phyloP scores from a whole-genome alignment of 2,329 filamentous ascomycete species.

The Microsporum canis region DNA sequence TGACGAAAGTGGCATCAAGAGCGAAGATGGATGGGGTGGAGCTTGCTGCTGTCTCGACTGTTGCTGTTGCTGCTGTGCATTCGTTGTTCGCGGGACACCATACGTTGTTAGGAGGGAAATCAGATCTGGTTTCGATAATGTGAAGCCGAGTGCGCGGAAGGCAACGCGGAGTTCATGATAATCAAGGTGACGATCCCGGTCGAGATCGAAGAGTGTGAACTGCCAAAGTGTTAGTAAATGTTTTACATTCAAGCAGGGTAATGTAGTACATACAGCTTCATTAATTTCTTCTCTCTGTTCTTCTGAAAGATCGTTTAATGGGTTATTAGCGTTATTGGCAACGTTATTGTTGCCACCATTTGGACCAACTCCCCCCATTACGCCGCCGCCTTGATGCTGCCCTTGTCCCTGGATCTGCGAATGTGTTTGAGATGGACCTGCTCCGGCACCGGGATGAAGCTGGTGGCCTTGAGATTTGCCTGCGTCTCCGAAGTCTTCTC shows the following conservation, averaged over 20 bases:
- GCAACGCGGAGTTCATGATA: slow-evolving; percentile 98
- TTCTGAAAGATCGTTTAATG: slow-evolving; percentile 55
- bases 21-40: slow-evolving; percentile 50
- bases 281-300: slow-evolving; percentile 89
- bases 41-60: slow-evolving; percentile 27
- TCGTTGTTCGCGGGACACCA: slow-evolving; percentile 50
- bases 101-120: slow-evolving; percentile 69
- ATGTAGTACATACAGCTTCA: slow-evolving; percentile 59
- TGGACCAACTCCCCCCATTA: slow-evolving; percentile 31
- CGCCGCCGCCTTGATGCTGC: slow-evolving; percentile 14
- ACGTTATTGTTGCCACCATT: slow-evolving; percentile 35
- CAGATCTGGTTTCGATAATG: slow-evolving; percentile 75
- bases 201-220: slow-evolving; percentile 93
- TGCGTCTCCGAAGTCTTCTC: slow-evolving; percentile 12
- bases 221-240: slow-evolving; percentile 27
- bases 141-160: slow-evolving; percentile 89
- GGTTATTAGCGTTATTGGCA: slow-evolving; percentile 26
- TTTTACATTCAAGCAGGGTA: not conserved
- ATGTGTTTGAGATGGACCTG: slow-evolving; percentile 27
- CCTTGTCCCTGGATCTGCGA: slow-evolving; percentile 16
- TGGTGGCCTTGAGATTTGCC: slow-evolving; percentile 22
- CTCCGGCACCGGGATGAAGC: slow-evolving; percentile 24
- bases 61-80: slow-evolving; percentile 38
- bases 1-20: slow-evolving; percentile 60
- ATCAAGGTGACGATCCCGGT: slow-evolving; percentile 87